Evolutionary conservation across 176 grass and related monocot genomes (phyloP).

Genomic region (Thinopyrum elongatum): DNA sequence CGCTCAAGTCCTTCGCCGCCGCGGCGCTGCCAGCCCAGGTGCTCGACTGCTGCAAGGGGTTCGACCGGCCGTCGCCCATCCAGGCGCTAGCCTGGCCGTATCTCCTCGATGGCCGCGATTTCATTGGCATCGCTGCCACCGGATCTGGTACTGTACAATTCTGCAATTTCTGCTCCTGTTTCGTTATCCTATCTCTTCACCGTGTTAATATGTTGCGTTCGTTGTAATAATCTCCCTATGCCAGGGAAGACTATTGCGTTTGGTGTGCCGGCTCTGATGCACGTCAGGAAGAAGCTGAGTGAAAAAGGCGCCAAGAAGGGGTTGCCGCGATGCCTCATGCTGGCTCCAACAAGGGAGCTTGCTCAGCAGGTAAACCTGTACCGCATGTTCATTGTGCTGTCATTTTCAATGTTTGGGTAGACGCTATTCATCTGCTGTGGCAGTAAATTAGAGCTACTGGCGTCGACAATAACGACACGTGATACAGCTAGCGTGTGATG

Average conservation of each 20-base stretch:
- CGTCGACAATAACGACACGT: not conserved
- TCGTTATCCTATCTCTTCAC: not conserved
- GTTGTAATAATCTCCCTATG: slow-evolving; percentile 14
- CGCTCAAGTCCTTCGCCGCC: slow-evolving; percentile 62
- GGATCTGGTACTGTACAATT: slow-evolving; percentile 63
- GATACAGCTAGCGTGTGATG: not conserved
- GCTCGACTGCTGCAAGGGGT: slow-evolving; percentile 82
- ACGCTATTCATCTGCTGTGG: not conserved
- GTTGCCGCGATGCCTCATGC: slow-evolving; percentile 72
- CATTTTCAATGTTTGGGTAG: not conserved
- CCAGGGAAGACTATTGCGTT: slow-evolving; percentile 94
- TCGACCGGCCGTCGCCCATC: slow-evolving; percentile 77
- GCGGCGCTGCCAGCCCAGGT: slow-evolving; percentile 62
- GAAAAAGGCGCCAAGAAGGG: slow-evolving; percentile 59
- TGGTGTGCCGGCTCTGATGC: slow-evolving; percentile 88
- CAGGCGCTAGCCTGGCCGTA: slow-evolving; percentile 88
- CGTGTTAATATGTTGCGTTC: not conserved
- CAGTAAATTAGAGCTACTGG: not conserved
- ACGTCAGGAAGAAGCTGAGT: slow-evolving; percentile 64
- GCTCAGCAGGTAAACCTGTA: slow-evolving; percentile 75
- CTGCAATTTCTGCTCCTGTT: not conserved
- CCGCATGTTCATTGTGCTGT: not conserved
- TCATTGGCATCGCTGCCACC: slow-evolving; percentile 94
- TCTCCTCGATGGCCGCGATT: slow-evolving; percentile 77
- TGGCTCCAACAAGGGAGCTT: slow-evolving; percentile 94